phyloP scores from a whole-genome alignment of 2,329 filamentous ascomycete species.

The Aureobasidium uvarum region DNA sequence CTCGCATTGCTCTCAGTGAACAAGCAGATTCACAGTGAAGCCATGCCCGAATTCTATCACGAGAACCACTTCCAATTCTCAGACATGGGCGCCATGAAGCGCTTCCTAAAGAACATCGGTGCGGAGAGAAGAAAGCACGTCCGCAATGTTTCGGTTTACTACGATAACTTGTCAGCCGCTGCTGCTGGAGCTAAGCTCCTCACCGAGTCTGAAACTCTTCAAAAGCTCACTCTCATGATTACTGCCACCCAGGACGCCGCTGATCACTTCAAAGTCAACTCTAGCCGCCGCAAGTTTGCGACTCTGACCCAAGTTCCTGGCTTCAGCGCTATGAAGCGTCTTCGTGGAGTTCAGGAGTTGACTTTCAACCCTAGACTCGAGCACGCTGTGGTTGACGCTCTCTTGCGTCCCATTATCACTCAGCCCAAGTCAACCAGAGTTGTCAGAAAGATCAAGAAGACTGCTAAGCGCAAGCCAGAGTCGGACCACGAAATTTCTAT shows the following conservation, averaged over 20 bases:
- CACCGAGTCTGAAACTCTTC: conserved; percentile 2
- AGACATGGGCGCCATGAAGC: background rate
- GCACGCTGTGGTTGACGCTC: background rate
- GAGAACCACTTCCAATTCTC: conserved; percentile 29
- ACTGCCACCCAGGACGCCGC: background rate
- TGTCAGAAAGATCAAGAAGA: background rate
- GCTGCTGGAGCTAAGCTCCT: conserved; percentile 16
- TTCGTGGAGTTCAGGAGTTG: conserved; percentile 18
- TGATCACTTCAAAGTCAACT: conserved; percentile 3
- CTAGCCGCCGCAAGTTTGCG: background rate
- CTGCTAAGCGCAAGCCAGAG: background rate
- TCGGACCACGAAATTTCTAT: background rate
- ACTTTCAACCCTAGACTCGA: background rate
- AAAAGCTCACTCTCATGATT: background rate
- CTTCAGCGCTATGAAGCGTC: conserved; percentile 1
- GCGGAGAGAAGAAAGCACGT: conserved; percentile 2
- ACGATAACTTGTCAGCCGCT: conserved; percentile 6
- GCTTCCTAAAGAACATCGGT: conserved; percentile 6
- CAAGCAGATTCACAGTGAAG: conserved; percentile 31
- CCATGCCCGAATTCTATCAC: conserved; percentile 29
- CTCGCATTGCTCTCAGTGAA: conserved; percentile 30
- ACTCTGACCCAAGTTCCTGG: conserved; percentile 3
- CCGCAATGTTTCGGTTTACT: background rate
- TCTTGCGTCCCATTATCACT: conserved; percentile 13
- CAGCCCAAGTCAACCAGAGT: background rate